Percentiles rank a stretch among this genome's conserved stretches.
Conservation (phyloP, 179 eudicot species). For the Drosera spatulata region DNA sequence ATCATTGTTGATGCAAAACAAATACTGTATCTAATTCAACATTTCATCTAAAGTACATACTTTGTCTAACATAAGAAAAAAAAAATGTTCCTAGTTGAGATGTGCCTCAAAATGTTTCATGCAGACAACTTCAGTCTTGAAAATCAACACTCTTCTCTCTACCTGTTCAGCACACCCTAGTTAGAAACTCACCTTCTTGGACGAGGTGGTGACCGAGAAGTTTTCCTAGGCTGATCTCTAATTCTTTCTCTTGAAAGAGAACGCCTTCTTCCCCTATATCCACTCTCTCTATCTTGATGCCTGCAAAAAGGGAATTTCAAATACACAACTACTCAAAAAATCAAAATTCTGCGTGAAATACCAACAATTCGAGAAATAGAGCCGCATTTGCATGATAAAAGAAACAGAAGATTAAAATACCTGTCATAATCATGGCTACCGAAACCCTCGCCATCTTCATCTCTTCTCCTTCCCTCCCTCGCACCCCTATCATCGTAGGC, state of each 20-base stretch:
- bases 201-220: constrained; percentile 22
- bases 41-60: too few species aligned
- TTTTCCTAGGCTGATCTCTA: constrained; percentile 31
- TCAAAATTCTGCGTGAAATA: not conserved
- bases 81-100: too few species aligned
- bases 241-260: constrained; percentile 27
- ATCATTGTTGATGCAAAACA: too few species aligned
- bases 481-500: constrained; percentile 2
- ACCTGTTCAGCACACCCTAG: not conserved
- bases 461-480: constrained; percentile 48
- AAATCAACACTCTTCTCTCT: not conserved
- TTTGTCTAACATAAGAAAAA: too few species aligned
- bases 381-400: not conserved
- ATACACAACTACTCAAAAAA: too few species aligned
- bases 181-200: constrained; percentile 29
- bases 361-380: not conserved
- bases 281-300: constrained; percentile 48
- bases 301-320: constrained; percentile 17
- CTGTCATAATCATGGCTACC: constrained; percentile 40
- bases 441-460: constrained; percentile 21
- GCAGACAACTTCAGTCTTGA: not conserved
- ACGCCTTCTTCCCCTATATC: constrained; percentile 42
- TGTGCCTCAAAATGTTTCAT: too few species aligned
- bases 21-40: too few species aligned
- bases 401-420: constrained; percentile 13